These are phyloP conservation scores for Xylaria longipes DNA, from an alignment of 495 filamentous ascomycete species.

Conservation along the genomic window DNA sequence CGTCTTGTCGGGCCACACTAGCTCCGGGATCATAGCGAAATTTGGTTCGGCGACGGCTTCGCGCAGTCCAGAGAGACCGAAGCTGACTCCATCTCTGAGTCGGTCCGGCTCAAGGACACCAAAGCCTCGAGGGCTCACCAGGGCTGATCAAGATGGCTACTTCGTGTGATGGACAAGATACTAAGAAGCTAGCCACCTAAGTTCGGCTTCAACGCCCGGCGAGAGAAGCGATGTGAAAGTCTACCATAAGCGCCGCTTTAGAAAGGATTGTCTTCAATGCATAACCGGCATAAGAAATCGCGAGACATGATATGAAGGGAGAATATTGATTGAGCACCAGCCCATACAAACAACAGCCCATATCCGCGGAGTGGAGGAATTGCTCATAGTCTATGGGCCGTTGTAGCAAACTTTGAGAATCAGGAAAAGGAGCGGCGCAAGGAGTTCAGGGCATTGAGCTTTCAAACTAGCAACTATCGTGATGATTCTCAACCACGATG, in stretches of 20 bases:
- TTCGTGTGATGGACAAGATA: conserved; percentile 26
- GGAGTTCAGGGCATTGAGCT: conserved; percentile 3
- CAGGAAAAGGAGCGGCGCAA: neutral
- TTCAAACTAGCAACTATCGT: neutral
- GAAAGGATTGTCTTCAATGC: neutral
- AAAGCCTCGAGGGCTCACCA: conserved; percentile 32
- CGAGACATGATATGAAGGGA: neutral
- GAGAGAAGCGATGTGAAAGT: neutral
- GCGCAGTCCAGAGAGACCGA: conserved; percentile 32
- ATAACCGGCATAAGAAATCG: neutral
- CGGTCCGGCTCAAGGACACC: conserved; percentile 47
- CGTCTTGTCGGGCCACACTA: conserved; percentile 31
- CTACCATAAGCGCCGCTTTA: neutral
- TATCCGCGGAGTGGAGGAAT: neutral
- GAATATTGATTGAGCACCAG: neutral
- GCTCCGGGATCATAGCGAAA: conserved; percentile 40
- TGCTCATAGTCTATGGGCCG: neutral
- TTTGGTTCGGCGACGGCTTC: conserved; percentile 11
- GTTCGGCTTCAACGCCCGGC: neutral
- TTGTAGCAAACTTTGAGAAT: neutral
- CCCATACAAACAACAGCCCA: neutral
- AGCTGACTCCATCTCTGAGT: conserved; percentile 39
- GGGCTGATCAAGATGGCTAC: conserved; percentile 35
- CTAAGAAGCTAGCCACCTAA: neutral
- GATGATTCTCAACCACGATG: neutral